Evolutionary conservation across 2,329 filamentous ascomycete species (phyloP).

Genomic region (Colletotrichum melonis): DNA sequence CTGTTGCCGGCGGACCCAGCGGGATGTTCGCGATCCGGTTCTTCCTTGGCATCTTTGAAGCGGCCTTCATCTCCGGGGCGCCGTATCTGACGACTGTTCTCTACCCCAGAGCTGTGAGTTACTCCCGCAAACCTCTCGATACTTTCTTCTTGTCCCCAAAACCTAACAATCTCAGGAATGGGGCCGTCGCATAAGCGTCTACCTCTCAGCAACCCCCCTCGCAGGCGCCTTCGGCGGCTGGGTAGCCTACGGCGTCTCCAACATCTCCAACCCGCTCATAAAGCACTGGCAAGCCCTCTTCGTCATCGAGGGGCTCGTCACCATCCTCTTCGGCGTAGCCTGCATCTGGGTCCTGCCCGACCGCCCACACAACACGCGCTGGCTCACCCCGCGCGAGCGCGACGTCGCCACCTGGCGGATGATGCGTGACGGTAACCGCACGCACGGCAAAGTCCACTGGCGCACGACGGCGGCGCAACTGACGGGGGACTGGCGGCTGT

Average conservation of each 20-base stretch:
- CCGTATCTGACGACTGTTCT: conserved; percentile 63
- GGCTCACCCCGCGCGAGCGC: conserved; percentile 37
- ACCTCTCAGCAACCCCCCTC: conserved; percentile 65
- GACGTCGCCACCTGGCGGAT: conserved; percentile 37
- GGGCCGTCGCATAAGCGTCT: conserved; percentile 65
- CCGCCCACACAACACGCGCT: conserved; percentile 37
- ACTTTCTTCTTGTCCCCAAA: no score
- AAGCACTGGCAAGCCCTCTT: conserved; percentile 45
- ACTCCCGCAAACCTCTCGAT: no score
- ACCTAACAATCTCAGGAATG: neutral
- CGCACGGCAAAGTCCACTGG: conserved; percentile 23
- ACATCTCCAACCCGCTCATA: conserved; percentile 43
- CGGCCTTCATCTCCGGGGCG: conserved; percentile 61
- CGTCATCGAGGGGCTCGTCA: conserved; percentile 49
- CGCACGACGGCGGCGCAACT: conserved; percentile 37
- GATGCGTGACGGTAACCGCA: conserved; percentile 37
- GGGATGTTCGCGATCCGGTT: conserved; percentile 51
- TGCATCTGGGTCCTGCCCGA: conserved; percentile 37
- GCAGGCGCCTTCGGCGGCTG: conserved; percentile 55
- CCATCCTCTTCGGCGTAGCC: conserved; percentile 43
- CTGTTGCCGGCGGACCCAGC: conserved; percentile 11
- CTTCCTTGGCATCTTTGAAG: conserved; percentile 59
- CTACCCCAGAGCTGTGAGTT: conserved; percentile 51
- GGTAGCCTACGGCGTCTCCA: conserved; percentile 52
- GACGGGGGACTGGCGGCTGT: conserved; percentile 54